Conservation (phyloP, 1,284 basidiomycete genomes). For the Taiwanofungus camphoratus region DNA sequence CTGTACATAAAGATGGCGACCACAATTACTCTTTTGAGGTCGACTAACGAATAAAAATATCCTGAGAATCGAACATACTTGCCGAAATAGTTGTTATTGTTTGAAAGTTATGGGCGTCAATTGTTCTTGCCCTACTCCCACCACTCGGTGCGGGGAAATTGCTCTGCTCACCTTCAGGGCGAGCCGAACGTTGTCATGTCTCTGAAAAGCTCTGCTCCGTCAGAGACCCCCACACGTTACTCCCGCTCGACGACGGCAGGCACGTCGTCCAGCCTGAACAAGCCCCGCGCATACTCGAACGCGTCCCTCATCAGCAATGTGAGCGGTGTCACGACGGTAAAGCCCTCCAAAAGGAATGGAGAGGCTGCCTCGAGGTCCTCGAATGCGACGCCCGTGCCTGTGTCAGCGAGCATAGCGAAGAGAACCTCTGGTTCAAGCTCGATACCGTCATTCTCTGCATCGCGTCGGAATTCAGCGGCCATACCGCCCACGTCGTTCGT, state of each 20-base stretch:
- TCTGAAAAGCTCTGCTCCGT: constrained; percentile 25
- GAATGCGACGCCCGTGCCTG: constrained; percentile 28
- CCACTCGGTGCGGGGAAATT: no score
- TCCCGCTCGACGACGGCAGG: constrained; percentile 24
- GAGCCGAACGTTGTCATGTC: constrained; percentile 24
- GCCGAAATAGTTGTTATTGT: no score
- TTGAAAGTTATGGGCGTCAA: no score
- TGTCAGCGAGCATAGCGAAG: constrained; percentile 18
- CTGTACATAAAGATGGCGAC: no score
- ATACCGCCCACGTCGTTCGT: constrained; percentile 24
- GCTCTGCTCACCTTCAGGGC: no score
- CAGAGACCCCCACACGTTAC: constrained; percentile 31
- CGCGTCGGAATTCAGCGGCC: constrained; percentile 21
- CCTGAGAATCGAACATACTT: no score
- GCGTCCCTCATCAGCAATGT: constrained; percentile 28
- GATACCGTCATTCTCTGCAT: constrained; percentile 16
- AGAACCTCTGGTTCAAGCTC: constrained; percentile 8
- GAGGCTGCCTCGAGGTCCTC: constrained; percentile 18
- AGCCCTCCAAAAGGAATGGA: constrained; percentile 25
- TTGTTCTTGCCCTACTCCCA: no score
- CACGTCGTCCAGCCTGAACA: constrained; percentile 23
- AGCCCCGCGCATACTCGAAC: constrained; percentile 29
- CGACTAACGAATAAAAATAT: no score
- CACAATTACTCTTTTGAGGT: no score
- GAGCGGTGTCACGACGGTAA: constrained; percentile 37